Conservation (phyloP, 768 basidiomycete genomes). For the Hortiboletus campestris region DNA sequence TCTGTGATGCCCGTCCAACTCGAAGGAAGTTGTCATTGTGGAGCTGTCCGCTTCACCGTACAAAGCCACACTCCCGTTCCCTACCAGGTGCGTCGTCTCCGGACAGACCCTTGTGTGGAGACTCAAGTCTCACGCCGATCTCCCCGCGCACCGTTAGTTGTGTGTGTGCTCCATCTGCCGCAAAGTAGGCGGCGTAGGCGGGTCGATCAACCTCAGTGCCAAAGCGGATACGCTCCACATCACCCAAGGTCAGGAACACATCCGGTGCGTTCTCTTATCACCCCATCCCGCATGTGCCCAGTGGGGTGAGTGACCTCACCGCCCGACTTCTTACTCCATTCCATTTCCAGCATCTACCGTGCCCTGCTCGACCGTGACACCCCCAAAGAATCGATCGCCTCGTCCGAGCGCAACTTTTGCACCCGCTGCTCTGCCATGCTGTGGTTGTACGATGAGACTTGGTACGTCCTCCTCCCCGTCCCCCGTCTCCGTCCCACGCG, state of each 20-base stretch:
- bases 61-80: slow-evolving; percentile 56
- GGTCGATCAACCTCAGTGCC: slow-evolving; percentile 66
- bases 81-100: slow-evolving; percentile 46
- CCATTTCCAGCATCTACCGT: slow-evolving; percentile 49
- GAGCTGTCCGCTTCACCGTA: slow-evolving; percentile 34
- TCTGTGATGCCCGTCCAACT: slow-evolving; percentile 51
- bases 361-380: slow-evolving; percentile 60
- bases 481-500: background rate
- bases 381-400: slow-evolving; percentile 41
- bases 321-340: background rate
- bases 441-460: slow-evolving; percentile 57
- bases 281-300: too few relatives aligned
- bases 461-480: slow-evolving; percentile 38
- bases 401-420: slow-evolving; percentile 64
- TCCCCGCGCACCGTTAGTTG: slow-evolving; percentile 33
- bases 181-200: slow-evolving; percentile 64
- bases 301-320: background rate
- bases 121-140: background rate
- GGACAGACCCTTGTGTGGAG: background rate
- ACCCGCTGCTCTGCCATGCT: slow-evolving; percentile 63
- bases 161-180: slow-evolving; percentile 71
- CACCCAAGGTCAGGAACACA: slow-evolving; percentile 48
- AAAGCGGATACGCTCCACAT: slow-evolving; percentile 49
- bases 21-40: slow-evolving; percentile 38
- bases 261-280: slow-evolving; percentile 41